phyloP scores from a whole-genome alignment of 371 early-diverging fungal species.

The Mucor velutinosus region DNA sequence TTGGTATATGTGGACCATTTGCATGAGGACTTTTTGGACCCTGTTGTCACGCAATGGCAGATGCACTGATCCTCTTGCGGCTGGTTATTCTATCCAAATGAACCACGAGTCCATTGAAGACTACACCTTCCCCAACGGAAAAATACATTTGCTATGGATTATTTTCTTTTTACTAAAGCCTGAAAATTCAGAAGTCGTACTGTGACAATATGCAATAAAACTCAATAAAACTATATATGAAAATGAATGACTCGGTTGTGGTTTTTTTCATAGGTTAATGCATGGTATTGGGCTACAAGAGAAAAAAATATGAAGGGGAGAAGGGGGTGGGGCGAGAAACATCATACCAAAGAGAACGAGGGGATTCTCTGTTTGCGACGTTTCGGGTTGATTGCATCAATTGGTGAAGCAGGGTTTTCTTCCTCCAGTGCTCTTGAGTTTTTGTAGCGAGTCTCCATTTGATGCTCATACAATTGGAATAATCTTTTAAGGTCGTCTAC shows the following conservation, averaged over 20 bases:
- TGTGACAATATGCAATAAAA: constrained; percentile 20
- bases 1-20: neutral
- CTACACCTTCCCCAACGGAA: too few species aligned
- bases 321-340: constrained; percentile 8
- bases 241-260: constrained; percentile 23
- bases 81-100: neutral
- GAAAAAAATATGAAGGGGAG: neutral
- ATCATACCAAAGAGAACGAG: constrained; percentile 17
- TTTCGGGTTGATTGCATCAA: constrained; percentile 12
- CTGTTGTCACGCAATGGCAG: neutral
- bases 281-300: constrained; percentile 13
- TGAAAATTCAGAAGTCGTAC: constrained; percentile 19
- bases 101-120: too few species aligned
- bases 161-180: constrained; percentile 17
- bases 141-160: constrained; percentile 20
- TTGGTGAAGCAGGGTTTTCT: constrained; percentile 7
- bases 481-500: constrained; percentile 13
- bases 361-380: constrained; percentile 19
- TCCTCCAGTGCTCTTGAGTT: constrained; percentile 8
- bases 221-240: constrained; percentile 18
- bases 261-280: constrained; percentile 5
- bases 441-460: constrained; percentile 13
- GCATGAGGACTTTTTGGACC: neutral
- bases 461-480: constrained; percentile 13
- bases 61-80: neutral